Percentiles rank a stretch among this genome's conserved stretches.
phyloP scores from a whole-genome alignment of 1,284 basidiomycete genomes.

The Microstroma glucosiphilum region DNA sequence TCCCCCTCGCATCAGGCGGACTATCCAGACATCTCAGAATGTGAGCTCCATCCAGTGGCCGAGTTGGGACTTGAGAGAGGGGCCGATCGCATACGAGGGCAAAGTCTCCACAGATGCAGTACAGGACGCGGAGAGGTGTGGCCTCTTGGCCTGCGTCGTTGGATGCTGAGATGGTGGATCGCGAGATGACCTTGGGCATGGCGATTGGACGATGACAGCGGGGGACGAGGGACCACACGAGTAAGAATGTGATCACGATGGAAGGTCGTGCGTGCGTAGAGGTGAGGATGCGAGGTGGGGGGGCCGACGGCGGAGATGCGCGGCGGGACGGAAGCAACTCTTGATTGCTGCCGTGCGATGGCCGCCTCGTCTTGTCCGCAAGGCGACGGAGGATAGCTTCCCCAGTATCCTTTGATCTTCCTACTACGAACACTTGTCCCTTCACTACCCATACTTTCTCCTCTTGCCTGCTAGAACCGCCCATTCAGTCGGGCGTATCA shows the following conservation, averaged over 20 bases:
- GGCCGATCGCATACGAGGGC: constrained; percentile 33
- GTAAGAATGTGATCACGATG: neutral
- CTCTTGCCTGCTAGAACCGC: too few species aligned
- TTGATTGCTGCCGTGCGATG: too few species aligned
- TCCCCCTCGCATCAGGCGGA: constrained; percentile 18
- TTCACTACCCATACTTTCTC: too few species aligned
- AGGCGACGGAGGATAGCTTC: too few species aligned
- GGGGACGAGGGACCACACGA: neutral
- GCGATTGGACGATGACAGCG: neutral
- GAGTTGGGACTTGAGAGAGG: constrained; percentile 21
- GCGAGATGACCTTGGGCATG: constrained; percentile 4
- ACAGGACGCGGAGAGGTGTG: constrained; percentile 24
- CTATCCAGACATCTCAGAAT: constrained; percentile 36
- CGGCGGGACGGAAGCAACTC: too few species aligned
- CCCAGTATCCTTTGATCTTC: too few species aligned
- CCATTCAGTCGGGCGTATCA: too few species aligned
- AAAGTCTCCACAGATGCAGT: constrained; percentile 48
- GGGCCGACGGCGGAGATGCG: too few species aligned
- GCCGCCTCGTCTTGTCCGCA: too few species aligned
- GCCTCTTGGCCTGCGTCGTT: neutral
- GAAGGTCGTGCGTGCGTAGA: neutral
- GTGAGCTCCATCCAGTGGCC: constrained; percentile 35
- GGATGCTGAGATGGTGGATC: constrained; percentile 1
- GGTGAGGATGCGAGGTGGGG: too few species aligned
- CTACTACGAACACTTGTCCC: too few species aligned